phyloP scores from a whole-genome alignment of 192 early-diverging fungal genomes.

The Coemansia sp. region DNA sequence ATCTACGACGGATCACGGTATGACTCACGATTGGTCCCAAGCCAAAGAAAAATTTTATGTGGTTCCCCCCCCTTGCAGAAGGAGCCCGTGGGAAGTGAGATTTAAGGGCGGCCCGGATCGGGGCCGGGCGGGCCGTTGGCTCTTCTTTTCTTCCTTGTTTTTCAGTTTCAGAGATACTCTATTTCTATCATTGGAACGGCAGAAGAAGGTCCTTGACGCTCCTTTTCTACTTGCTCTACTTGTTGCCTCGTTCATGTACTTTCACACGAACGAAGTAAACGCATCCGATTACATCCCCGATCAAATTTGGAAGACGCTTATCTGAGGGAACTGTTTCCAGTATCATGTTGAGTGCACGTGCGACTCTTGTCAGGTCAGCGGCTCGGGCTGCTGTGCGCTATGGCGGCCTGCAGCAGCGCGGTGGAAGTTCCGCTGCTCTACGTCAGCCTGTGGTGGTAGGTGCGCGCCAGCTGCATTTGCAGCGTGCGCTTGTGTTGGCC shows the following conservation, averaged over 20 bases:
- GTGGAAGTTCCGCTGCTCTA: background rate
- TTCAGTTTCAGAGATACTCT: too few species aligned
- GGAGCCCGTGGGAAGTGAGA: too few species aligned
- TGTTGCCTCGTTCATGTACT: constrained; percentile 17
- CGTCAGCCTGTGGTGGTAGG: background rate
- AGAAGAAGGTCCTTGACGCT: too few species aligned
- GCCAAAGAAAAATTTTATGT: too few species aligned
- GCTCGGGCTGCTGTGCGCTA: background rate
- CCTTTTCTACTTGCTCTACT: too few species aligned
- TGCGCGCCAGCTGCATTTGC: background rate
- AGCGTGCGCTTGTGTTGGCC: background rate
- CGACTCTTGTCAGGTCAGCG: constrained; percentile 1
- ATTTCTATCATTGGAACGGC: too few species aligned
- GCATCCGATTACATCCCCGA: constrained; percentile 45
- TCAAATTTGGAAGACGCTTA: constrained; percentile 48
- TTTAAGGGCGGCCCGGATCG: too few species aligned
- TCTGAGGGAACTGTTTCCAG: constrained; percentile 8
- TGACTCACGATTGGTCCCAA: too few species aligned
- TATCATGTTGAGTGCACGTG: constrained; percentile 33
- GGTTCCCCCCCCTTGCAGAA: too few species aligned
- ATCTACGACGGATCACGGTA: too few species aligned
- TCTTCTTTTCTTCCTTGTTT: too few species aligned
- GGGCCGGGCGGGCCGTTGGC: too few species aligned
- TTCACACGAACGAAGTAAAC: constrained; percentile 46
- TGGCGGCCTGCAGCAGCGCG: background rate